Conservation (phyloP, 1,284 basidiomycete genomes). For the Ustilago hordei region DNA sequence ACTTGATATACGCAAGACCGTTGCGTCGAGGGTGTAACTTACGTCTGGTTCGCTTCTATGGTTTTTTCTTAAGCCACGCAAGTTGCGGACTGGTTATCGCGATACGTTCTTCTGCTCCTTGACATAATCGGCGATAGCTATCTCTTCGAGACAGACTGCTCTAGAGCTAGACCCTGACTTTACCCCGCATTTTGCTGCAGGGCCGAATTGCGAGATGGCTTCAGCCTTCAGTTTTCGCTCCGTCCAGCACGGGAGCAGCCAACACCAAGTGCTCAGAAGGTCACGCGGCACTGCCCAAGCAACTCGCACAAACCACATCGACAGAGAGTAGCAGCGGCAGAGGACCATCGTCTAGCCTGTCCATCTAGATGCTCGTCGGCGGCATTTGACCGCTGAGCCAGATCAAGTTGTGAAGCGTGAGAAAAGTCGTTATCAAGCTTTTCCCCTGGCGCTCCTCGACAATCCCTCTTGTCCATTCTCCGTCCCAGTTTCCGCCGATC, state of each 20-base stretch:
- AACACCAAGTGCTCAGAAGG: conserved; percentile 2
- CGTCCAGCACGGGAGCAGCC: conserved; percentile 2
- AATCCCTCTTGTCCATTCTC: conserved; percentile 8
- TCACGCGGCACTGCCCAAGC: conserved; percentile 11
- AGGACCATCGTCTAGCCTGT: not conserved
- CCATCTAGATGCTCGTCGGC: conserved; percentile 1
- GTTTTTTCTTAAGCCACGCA: not conserved
- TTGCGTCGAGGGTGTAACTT: not conserved
- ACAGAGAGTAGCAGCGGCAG: not conserved
- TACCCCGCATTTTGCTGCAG: conserved; percentile 43
- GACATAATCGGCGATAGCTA: not conserved
- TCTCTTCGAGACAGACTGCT: conserved; percentile 3
- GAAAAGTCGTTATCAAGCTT: conserved; percentile 8
- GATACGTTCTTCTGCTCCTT: not conserved
- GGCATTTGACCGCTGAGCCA: conserved; percentile 1
- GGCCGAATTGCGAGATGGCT: conserved; percentile 5
- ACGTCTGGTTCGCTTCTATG: not conserved
- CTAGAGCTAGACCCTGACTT: conserved; percentile 8
- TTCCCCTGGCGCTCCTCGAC: not conserved
- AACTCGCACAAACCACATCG: not conserved
- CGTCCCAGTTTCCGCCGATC: conserved; percentile 28
- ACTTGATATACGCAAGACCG: not conserved
- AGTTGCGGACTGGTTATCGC: not conserved
- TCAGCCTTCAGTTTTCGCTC: conserved; percentile 2
- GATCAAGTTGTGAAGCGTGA: not conserved